phyloP scores from a whole-genome alignment of 164 flowering plant genomes.

The Litsea cubeba region DNA sequence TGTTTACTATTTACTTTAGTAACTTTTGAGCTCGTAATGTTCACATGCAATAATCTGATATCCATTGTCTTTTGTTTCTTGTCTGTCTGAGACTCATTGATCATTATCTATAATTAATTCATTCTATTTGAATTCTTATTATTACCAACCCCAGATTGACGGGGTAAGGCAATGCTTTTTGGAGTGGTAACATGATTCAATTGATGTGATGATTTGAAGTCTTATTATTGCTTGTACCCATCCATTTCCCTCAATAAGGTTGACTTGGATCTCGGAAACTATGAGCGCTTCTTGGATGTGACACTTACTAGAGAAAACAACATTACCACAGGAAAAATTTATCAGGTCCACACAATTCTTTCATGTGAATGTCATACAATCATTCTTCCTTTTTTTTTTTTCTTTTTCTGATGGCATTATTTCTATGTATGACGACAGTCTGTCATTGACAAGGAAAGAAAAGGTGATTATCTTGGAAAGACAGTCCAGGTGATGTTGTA shows the following conservation, averaged over 20 bases:
- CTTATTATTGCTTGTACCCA: background rate
- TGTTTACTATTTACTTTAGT: background rate
- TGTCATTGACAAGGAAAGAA: conserved; percentile 87
- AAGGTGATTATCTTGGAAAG: conserved; percentile 95
- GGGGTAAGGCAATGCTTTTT: background rate
- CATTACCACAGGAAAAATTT: conserved; percentile 96
- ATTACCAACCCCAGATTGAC: background rate
- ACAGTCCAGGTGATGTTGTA: conserved; percentile 75
- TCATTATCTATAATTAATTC: background rate
- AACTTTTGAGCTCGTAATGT: background rate
- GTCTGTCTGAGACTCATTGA: background rate
- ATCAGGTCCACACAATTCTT: conserved; percentile 52
- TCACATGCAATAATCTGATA: background rate
- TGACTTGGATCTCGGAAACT: conserved; percentile 94
- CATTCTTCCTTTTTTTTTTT: background rate
- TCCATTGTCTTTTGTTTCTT: background rate
- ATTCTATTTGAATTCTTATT: background rate
- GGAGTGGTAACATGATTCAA: background rate
- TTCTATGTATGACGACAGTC: conserved; percentile 41
- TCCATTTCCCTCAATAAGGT: conserved; percentile 40
- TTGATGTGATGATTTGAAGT: background rate
- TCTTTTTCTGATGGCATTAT: conserved; percentile 2
- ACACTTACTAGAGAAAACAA: conserved; percentile 92
- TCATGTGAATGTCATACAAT: background rate
- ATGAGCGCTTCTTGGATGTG: conserved; percentile 89